These are phyloP conservation scores for Leucosporidium scottii DNA, from an alignment of 768 basidiomycete genomes.

Conservation along the genomic window DNA sequence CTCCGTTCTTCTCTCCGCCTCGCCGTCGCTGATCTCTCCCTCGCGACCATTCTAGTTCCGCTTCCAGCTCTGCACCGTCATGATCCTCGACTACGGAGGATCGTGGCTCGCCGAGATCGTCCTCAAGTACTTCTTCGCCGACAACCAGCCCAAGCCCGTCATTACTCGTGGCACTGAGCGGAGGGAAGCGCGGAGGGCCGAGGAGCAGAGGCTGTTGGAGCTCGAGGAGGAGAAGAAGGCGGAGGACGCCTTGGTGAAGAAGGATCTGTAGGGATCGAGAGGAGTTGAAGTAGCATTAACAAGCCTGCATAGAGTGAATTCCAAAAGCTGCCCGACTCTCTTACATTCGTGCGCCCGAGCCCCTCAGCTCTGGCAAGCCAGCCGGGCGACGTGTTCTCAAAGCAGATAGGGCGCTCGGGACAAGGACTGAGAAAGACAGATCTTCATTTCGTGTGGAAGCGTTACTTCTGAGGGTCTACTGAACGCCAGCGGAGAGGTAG, in stretches of 20 bases:
- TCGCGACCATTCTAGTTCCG: constrained; percentile 59
- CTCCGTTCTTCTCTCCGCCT: not conserved
- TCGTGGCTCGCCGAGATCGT: constrained; percentile 75
- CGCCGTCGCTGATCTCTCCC: not conserved
- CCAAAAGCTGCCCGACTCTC: too few relatives aligned
- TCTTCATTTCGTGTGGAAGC: too few relatives aligned
- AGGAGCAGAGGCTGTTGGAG: constrained; percentile 13
- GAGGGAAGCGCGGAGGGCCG: constrained; percentile 22
- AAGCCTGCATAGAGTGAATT: too few relatives aligned
- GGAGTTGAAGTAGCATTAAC: not conserved
- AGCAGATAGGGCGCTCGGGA: too few relatives aligned
- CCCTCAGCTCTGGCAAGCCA: too few relatives aligned
- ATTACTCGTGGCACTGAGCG: constrained; percentile 21
- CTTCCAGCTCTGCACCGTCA: constrained; percentile 62
- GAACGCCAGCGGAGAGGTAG: too few relatives aligned
- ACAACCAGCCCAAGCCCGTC: constrained; percentile 42
- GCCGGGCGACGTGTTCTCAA: too few relatives aligned
- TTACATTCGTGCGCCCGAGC: too few relatives aligned
- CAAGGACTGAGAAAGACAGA: too few relatives aligned
- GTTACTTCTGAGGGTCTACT: too few relatives aligned
- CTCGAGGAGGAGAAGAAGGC: constrained; percentile 21
- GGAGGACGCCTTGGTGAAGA: constrained; percentile 1
- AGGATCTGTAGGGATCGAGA: not conserved
- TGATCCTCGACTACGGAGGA: constrained; percentile 80
- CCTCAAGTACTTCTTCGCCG: constrained; percentile 82